Conservation (phyloP, 202 grass and related monocot species). For the Hordeum pubiflorum region DNA sequence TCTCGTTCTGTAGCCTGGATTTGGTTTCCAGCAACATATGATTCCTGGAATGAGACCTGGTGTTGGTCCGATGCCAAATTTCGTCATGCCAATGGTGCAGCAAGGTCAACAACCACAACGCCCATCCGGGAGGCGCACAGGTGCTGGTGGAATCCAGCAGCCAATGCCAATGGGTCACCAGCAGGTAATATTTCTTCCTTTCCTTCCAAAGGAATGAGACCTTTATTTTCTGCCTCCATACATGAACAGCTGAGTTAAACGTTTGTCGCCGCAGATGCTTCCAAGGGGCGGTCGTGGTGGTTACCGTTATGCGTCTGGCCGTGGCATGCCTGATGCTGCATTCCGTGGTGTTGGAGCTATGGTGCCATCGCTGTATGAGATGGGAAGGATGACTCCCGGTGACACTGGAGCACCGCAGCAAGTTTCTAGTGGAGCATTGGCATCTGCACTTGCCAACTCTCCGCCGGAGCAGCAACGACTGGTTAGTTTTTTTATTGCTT, state of each 20-base stretch:
- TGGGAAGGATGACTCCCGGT: slow-evolving; percentile 52
- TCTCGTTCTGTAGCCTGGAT: slow-evolving; percentile 52
- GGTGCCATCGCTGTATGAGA: slow-evolving; percentile 55
- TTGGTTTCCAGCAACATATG: slow-evolving; percentile 72
- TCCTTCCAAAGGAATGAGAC: background rate
- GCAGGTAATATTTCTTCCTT: slow-evolving; percentile 26
- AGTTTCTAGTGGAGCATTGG: slow-evolving; percentile 57
- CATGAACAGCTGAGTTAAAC: background rate
- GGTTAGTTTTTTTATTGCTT: slow-evolving; percentile 26
- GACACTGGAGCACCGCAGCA: slow-evolving; percentile 53
- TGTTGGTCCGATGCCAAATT: slow-evolving; percentile 45
- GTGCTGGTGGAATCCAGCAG: slow-evolving; percentile 47
- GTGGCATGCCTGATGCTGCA: slow-evolving; percentile 39
- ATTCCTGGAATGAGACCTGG: slow-evolving; percentile 76
- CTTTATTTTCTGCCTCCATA: background rate
- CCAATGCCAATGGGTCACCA: slow-evolving; percentile 49
- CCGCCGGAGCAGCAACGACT: slow-evolving; percentile 66
- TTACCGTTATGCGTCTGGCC: slow-evolving; percentile 49
- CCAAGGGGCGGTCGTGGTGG: slow-evolving; percentile 41
- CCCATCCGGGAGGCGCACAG: slow-evolving; percentile 43
- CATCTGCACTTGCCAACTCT: slow-evolving; percentile 65
- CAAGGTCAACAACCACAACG: slow-evolving; percentile 63
- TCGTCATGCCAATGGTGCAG: slow-evolving; percentile 66
- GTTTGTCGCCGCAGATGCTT: slow-evolving; percentile 39
- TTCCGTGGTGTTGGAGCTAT: slow-evolving; percentile 52